Evolutionary conservation across 768 basidiomycete species (phyloP).

Genomic region (Hirschioporus abietinus): DNA sequence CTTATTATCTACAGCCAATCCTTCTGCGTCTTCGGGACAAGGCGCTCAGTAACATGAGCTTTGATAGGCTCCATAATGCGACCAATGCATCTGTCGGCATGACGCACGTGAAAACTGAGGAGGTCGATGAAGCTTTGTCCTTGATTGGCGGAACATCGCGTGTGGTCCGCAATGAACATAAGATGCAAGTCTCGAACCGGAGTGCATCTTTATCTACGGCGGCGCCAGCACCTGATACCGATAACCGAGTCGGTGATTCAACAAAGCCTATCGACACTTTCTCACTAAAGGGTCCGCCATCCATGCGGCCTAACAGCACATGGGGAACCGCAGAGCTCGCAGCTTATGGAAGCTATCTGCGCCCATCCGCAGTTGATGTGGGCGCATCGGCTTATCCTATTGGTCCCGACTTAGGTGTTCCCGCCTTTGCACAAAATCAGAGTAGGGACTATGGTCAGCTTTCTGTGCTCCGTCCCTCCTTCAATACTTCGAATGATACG

Average conservation of each 20-base stretch:
- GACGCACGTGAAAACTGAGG: not conserved
- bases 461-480: not conserved
- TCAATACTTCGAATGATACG: too few species aligned
- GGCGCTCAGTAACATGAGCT: not conserved
- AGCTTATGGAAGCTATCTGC: too few species aligned
- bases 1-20: not conserved
- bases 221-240: not conserved
- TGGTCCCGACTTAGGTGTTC: too few species aligned
- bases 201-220: not conserved
- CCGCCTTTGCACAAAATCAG: not conserved
- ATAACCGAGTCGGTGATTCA: not conserved
- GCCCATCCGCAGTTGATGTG: too few species aligned
- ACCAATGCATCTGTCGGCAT: not conserved
- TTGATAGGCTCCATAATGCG: not conserved
- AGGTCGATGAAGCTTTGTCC: not conserved
- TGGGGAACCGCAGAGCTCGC: too few species aligned
- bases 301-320: slow-evolving; percentile 23
- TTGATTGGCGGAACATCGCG: not conserved
- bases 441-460: not conserved
- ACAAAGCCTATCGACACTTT: not conserved
- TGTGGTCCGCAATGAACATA: not conserved
- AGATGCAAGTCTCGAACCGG: not conserved
- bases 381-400: too few species aligned
- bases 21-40: not conserved
- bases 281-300: not conserved